Base-by-base conservation (phyloP, 768 basidiomycete species). In the Roridomyces roridus region DNA sequence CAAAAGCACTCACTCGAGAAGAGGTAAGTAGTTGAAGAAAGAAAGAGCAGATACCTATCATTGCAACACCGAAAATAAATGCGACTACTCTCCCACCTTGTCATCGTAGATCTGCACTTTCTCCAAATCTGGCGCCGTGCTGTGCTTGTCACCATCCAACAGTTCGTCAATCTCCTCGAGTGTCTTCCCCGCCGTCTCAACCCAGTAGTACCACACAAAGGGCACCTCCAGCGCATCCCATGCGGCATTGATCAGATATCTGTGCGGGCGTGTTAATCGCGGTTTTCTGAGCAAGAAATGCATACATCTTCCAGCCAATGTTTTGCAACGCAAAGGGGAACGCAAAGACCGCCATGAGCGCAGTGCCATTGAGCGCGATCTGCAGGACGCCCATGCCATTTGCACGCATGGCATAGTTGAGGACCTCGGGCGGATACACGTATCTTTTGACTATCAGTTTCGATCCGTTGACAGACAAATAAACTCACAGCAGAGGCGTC, bases 261-360 rank as follows among this genome's bases (percentile, higher is more conserved):
- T 34, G 15, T 15, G 31, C 31, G 15, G n/a, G 15, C 15, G 31
- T 11, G 15, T 34, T 15, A 34, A 11, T 15, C 31, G 31, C 15
- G 15, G 31, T 15, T 11, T 10, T 11, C 15, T 15, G 31, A 10
- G 31, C 15, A 34, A 34, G 31, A 34, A 15, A 34, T 34, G 31
- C 15, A 8, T 66, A 66, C 23, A 59, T 67, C 51, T 67, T 67
- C 66, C 66, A 67, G 12, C 62, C 65, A 41, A 66, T 66, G n/a
- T 53, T 45, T 10, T 29, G 26, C 20, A 64, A 51, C 24, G 65
- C 58, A 25, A 66, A 54, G 14, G 65, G 65, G 62, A 66, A 63
- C 8, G 65, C 59, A 50, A 66, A 66, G 8, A 66, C 65, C 9
- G 62, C 62, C 56, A 66, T 60, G 17, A 66, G 51, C 20, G 63